Percentiles rank a stretch among this genome's conserved stretches.
phyloP scores from a whole-genome alignment of 352 stramenopile species.

The Globisporangium echinulatum region DNA sequence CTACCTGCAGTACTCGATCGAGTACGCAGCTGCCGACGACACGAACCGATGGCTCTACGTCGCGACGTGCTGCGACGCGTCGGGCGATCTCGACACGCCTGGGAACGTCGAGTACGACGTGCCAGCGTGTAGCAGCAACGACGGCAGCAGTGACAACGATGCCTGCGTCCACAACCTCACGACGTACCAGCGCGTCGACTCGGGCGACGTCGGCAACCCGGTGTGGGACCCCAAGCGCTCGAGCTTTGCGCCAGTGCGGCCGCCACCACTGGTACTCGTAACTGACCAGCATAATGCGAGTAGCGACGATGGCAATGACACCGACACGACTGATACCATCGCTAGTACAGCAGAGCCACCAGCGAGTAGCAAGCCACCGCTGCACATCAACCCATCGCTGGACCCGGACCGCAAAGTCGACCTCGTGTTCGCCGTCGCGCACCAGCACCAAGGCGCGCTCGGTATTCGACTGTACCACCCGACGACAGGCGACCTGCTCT shows the following conservation, averaged over 20 bases:
- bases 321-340: background rate
- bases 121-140: background rate
- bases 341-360: background rate
- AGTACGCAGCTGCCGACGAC: conserved; percentile 2
- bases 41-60: conserved; percentile 10
- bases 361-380: background rate
- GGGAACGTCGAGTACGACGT: conserved; percentile 10
- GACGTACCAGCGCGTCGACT: conserved; percentile 8
- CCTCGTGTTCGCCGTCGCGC: conserved; percentile 3
- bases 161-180: conserved; percentile 8
- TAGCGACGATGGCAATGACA: background rate
- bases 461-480: conserved; percentile 4
- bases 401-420: conserved; percentile 9
- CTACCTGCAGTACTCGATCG: conserved; percentile 7
- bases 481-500: conserved; percentile 1
- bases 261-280: too few relatives aligned
- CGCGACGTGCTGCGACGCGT: conserved; percentile 8
- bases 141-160: background rate
- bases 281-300: too few relatives aligned
- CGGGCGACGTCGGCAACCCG: conserved; percentile 1
- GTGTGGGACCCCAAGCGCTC: conserved; percentile 6
- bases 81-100: background rate
- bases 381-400: background rate
- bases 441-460: conserved; percentile 3
- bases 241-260: background rate